Evolutionary conservation across 2,329 filamentous ascomycete genomes (phyloP), one percentile per base, ranked within the genome.

Genomic region (Xylaria sp.): DNA sequence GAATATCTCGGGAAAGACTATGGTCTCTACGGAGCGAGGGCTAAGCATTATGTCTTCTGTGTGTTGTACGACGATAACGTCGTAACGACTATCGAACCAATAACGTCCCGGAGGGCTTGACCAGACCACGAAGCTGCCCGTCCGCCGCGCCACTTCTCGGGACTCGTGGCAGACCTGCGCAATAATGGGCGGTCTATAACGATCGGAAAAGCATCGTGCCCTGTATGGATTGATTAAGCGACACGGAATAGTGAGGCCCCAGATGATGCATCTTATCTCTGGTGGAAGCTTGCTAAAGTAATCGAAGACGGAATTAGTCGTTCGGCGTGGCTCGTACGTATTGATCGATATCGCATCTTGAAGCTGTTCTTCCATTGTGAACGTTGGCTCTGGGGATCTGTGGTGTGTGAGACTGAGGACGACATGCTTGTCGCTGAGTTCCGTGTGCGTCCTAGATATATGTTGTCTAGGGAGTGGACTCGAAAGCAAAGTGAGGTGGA

Each of bases 61-160:
- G 1, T 2, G 1, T 5, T 43, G 1, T 13, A 62, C 23, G 18
- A 36, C 36, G 23, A 62, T 1, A 23, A 33, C 46, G 23, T 62
- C 60, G 18, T 18, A 49, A 25, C 23, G 49, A 4, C 36, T 62
- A 55, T 62, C 49, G 31, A 62, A 43, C 49, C 48, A 62, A 23
- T n/a, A 9, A 23, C 20, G n/a, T 3, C 8, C 10, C 3, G n/a
- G n/a, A 4, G 8, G 1, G 2, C 8, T 2, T 15, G 20, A 36
- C 15, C 43, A 18, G 7, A 18, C 25, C 1, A 7, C 15, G 18
- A 55, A 23, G 18, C 12, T 12, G 12, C 60, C 60, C 2, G 23
- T 33, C 28, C 36, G 48, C 10, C 1, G 49, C 6, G 23, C 60
- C 8, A 62, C 15, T 6, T 46, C 25, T 31, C 49, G 49, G 10